Evolutionary conservation across 225 moss, liverwort and hornwort species (phyloP), one percentile per base, ranked within the genome.

Genomic region (Asterella californica): DNA sequence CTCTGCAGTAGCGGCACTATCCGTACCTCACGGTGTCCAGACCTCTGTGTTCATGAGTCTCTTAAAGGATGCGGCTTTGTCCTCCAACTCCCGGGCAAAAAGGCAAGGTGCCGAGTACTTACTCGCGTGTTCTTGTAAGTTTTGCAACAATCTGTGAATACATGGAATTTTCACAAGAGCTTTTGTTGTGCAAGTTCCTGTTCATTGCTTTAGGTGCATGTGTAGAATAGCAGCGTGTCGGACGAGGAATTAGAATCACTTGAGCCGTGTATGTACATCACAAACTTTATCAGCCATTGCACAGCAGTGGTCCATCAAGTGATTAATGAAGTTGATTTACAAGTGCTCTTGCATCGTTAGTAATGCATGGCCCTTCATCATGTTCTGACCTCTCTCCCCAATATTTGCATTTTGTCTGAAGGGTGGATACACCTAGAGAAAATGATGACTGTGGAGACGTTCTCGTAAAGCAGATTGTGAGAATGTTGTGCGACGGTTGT

Each of bases 401-500:
- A 29, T 46, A 42, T 46, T 64, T 10, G 25, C 4, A 29, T 78
- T 48, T 49, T n/a, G 46, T 63, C n/a, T 78, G 78, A 64, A 78
- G 78, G 64, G 47, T 32, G 78, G 63, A 27, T 33, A 47, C 29
- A 30, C 29, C 38, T 38, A 29, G 11, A 55, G 61, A 65, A 15
- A 74, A 49, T 70, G 50, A 72, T 72, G 65, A 50, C 64, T 65
- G 36, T n/a, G 83, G 27, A 63, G 78, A 79, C 27, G 30, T 75
- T 29, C 80, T 83, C 68, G 87, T 88, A 36, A 89, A 88, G 79
- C 93, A 93, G 83, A 67, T 95, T 49, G 78, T 83, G n/a, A 88
- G 92, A 75, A 86, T 95, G 88, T 63, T 95, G 15, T 88, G 92
- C 72, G 89, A 91, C 32, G 83, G 78, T 42, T 86, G 81, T 62